Percentiles rank a stretch among this genome's conserved stretches.
phyloP scores from a whole-genome alignment of 306 rosid genomes.

The Cicer yamashitae region DNA sequence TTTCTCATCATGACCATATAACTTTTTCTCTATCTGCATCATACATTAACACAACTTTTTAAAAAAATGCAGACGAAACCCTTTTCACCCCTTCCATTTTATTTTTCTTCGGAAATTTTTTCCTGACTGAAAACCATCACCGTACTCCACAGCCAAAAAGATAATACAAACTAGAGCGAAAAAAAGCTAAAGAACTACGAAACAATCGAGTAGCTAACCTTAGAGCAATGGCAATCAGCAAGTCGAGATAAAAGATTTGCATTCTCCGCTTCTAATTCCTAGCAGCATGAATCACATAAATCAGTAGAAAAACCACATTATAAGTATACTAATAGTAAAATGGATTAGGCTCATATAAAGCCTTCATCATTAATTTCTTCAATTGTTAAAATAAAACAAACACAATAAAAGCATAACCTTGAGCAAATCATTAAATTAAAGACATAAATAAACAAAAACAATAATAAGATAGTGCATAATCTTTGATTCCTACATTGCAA shows the following conservation, averaged over 20 bases:
- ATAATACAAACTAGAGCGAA: conserved; percentile 13
- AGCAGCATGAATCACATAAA: conserved; percentile 28
- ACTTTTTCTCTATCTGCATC: conserved; percentile 61
- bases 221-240: conserved; percentile 51
- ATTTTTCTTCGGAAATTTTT: background rate
- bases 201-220: conserved; percentile 56
- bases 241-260: conserved; percentile 65
- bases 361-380: background rate
- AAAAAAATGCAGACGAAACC: conserved; percentile 10
- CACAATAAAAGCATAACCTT: conserved; percentile 17
- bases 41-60: conserved; percentile 36
- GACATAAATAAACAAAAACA: background rate
- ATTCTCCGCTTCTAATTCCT: conserved; percentile 80
- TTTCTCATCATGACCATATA: conserved; percentile 41
- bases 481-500: background rate
- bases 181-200: background rate
- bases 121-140: conserved; percentile 5
- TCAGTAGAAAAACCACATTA: conserved; percentile 21
- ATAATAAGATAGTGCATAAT: background rate
- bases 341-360: conserved; percentile 12
- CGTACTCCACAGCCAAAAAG: conserved; percentile 9
- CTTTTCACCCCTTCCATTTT: background rate
- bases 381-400: background rate
- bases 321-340: background rate
- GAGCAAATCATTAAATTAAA: background rate